phyloP scores from a whole-genome alignment of 306 rosid species.

The Comarum palustre region DNA sequence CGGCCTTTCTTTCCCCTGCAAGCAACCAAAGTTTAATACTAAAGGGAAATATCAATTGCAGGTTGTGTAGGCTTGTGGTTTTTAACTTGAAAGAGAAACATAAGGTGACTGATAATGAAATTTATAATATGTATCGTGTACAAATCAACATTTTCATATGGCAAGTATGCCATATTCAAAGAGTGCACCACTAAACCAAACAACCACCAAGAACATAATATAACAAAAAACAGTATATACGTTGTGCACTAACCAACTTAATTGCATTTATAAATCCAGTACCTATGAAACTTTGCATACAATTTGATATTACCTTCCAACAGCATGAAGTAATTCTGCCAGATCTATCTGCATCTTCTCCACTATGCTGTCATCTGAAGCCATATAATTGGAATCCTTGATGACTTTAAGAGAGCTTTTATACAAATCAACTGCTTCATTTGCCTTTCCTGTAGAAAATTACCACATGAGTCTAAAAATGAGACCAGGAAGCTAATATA shows the following conservation, averaged over 20 bases:
- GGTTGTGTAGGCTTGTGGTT: background rate
- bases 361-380: constrained; percentile 58
- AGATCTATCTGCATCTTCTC: constrained; percentile 85
- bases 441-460: constrained; percentile 58
- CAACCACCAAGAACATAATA: background rate
- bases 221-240: background rate
- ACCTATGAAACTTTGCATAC: constrained; percentile 11
- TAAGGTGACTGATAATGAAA: background rate
- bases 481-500: constrained; percentile 15
- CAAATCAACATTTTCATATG: constrained; percentile 1
- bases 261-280: constrained; percentile 2
- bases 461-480: constrained; percentile 15
- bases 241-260: background rate
- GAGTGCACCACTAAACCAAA: constrained; percentile 3
- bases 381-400: constrained; percentile 62
- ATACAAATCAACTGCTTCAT: constrained; percentile 70
- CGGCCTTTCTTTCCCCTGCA: constrained; percentile 84
- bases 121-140: background rate
- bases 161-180: background rate
- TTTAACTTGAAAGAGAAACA: constrained; percentile 3
- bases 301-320: constrained; percentile 58
- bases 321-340: constrained; percentile 76
- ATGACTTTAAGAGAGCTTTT: constrained; percentile 63
- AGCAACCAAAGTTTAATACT: constrained; percentile 7
- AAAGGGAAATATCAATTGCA: background rate